Percentiles rank a stretch among this genome's conserved stretches.
Conservation (phyloP, 768 basidiomycete species). For the Lactifluus hygrophoroides region DNA sequence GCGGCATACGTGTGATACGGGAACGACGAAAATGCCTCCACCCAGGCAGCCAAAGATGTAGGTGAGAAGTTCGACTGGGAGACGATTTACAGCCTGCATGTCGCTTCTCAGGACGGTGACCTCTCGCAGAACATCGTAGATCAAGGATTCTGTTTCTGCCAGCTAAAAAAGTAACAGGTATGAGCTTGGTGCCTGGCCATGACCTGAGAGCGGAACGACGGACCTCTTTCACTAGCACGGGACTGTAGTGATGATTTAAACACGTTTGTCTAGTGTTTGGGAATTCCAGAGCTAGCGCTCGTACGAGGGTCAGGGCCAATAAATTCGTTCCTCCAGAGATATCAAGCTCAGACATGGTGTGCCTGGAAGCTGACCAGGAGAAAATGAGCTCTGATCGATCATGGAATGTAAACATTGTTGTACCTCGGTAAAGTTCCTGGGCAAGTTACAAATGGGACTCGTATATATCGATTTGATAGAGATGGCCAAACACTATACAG, state of each 20-base stretch:
- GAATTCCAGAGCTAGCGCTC: neutral
- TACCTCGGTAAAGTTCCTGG: neutral
- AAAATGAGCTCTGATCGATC: neutral
- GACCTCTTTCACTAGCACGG: conserved; percentile 1
- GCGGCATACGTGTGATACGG: conserved; percentile 5
- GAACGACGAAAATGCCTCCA: neutral
- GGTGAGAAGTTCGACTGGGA: conserved; percentile 8
- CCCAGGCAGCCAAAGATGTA: conserved; percentile 10
- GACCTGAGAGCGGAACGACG: neutral
- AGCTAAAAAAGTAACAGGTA: neutral
- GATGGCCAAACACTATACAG: neutral
- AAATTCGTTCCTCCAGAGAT: neutral
- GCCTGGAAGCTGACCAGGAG: neutral
- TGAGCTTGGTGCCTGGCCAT: neutral
- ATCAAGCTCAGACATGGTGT: neutral
- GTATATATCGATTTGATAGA: neutral
- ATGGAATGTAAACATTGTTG: neutral
- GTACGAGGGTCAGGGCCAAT: neutral
- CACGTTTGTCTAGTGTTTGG: neutral
- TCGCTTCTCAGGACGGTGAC: neutral
- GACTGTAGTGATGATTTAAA: neutral
- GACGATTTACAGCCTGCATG: conserved; percentile 1
- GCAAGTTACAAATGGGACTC: too few relatives aligned
- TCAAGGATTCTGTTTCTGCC: neutral
- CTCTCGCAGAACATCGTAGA: neutral